Conservation (phyloP, 805 yeast genomes). For the Saccharomycopsis babjevae region DNA sequence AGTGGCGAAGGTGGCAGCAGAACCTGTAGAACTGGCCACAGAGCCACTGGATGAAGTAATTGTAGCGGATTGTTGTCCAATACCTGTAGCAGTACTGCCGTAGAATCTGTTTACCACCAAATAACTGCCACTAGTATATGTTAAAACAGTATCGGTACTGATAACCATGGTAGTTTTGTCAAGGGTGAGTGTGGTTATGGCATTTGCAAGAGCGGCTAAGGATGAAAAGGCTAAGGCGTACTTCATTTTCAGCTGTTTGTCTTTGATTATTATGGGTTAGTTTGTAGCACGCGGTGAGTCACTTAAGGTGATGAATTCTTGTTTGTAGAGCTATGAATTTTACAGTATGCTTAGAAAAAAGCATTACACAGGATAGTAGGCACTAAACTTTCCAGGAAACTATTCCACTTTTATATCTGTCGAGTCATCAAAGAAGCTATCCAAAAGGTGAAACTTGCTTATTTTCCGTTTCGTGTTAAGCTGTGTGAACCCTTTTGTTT, state of each 20-base stretch:
- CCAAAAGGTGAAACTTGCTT: no score
- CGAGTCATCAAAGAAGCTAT: no score
- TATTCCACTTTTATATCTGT: no score
- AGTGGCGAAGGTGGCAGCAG: background rate
- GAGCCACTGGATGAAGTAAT: background rate
- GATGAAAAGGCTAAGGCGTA: conserved; percentile 1
- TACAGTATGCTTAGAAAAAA: no score
- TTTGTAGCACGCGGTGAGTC: no score
- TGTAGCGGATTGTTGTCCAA: background rate
- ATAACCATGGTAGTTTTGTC: conserved; percentile 1
- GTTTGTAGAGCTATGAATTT: no score
- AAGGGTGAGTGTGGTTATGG: conserved; percentile 12
- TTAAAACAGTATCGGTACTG: conserved; percentile 15
- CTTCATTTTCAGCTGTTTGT: conserved; percentile 2
- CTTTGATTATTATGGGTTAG: no score
- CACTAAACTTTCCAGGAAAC: no score
- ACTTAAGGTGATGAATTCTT: no score
- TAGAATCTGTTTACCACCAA: conserved; percentile 17
- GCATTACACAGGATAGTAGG: no score
- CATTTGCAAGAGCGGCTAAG: conserved; percentile 8
- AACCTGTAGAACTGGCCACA: conserved; percentile 1
- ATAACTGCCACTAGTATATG: conserved; percentile 16
- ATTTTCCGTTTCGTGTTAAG: no score
- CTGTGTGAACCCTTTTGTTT: background rate
- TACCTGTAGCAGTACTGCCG: conserved; percentile 2